Evolutionary conservation across 306 rosid species (phyloP).

Genomic region (Inga oerstediana): DNA sequence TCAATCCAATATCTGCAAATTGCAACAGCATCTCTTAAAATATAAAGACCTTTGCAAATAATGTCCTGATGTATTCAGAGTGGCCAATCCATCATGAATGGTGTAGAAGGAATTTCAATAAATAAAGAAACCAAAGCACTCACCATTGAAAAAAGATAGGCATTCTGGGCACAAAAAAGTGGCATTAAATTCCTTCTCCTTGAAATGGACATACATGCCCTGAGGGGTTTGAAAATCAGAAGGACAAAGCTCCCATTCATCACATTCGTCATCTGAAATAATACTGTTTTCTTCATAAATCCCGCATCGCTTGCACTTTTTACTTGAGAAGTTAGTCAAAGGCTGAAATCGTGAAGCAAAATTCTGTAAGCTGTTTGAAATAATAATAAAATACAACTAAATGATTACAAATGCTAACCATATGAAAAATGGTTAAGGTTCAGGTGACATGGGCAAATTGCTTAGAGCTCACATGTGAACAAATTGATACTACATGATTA

Average conservation of each 20-base stretch:
- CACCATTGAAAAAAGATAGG: conserved; percentile 50
- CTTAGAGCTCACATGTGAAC: not conserved
- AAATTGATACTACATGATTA: not conserved
- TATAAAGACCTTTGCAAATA: not conserved
- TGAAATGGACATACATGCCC: conserved; percentile 59
- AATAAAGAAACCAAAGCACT: conserved; percentile 36
- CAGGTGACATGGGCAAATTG: conserved; percentile 8
- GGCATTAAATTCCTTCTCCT: conserved; percentile 72
- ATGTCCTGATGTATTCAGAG: not conserved
- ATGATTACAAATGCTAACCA: conserved; percentile 10
- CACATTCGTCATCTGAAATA: conserved; percentile 66
- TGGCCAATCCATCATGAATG: conserved; percentile 1
- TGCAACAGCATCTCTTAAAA: not conserved
- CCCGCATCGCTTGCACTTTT: conserved; percentile 93
- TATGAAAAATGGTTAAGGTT: conserved; percentile 20
- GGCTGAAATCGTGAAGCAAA: conserved; percentile 70
- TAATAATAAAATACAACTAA: conserved; percentile 21
- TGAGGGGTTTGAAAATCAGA: conserved; percentile 55
- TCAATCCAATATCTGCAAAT: not conserved
- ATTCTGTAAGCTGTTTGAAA: conserved; percentile 32
- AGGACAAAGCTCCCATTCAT: conserved; percentile 96
- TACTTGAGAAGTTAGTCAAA: conserved; percentile 57
- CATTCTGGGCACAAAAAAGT: conserved; percentile 69
- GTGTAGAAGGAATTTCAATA: not conserved
- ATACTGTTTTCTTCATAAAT: conserved; percentile 73